Percentiles rank a stretch among this genome's conserved stretches.
Conservation (phyloP, 2,329 filamentous ascomycete species). For the Alternaria sp. region DNA sequence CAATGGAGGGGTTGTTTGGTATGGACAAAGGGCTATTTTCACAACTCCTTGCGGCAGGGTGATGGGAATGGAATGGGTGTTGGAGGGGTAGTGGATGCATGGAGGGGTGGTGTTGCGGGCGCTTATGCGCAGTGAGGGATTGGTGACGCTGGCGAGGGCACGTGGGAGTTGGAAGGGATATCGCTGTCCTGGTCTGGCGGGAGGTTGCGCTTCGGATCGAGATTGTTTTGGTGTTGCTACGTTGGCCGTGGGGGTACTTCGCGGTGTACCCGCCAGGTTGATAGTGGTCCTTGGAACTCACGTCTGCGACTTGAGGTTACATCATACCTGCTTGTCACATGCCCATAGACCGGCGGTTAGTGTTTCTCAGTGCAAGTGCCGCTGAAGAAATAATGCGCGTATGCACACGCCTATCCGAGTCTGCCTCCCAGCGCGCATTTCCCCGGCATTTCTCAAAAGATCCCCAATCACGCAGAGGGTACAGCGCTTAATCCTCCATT, state of each 20-base stretch:
- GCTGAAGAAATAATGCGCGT: background rate
- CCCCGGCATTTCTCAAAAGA: background rate
- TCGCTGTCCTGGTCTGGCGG: background rate
- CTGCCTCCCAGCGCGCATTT: background rate
- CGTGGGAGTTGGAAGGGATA: background rate
- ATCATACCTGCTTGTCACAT: background rate
- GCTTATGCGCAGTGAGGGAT: slow-evolving; percentile 13
- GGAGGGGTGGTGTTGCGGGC: background rate
- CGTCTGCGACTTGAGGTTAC: background rate
- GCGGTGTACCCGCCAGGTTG: background rate
- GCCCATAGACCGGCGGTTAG: background rate
- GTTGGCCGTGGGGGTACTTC: background rate
- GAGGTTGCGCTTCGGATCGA: background rate
- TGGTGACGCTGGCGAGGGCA: background rate
- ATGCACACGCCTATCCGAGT: background rate
- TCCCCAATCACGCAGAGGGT: background rate
- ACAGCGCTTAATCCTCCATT: slow-evolving; percentile 2
- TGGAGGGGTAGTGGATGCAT: background rate
- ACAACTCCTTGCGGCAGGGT: background rate
- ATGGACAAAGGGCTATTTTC: background rate
- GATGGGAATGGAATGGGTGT: background rate
- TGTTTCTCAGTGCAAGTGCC: background rate
- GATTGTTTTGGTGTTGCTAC: background rate
- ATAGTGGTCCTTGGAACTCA: background rate
- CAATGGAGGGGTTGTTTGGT: background rate